Base-by-base conservation (phyloP, 108 stramenopile genomes). In the Schizochytrium sp. region DNA sequence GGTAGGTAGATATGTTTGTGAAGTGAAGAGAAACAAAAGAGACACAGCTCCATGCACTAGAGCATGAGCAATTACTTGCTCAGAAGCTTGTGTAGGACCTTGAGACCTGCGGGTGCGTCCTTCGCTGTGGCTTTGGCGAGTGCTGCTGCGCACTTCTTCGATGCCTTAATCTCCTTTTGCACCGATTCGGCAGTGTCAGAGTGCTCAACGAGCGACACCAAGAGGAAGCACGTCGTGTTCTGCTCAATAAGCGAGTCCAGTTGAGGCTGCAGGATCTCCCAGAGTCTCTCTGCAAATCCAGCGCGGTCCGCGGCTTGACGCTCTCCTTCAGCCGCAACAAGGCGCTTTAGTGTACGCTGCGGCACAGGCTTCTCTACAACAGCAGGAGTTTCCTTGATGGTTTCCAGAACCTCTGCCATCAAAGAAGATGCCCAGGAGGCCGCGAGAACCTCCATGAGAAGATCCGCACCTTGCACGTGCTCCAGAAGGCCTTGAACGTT, bases 361-460 rank as follows among this genome's bases (percentile, higher is more conserved):
- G 19, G 50, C 8, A 10, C 0, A 40, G 76, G 50, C 10, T 83
- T 55, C 50, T 83, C 76, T 55, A 83, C 76, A 83, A 83, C 55
- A 44, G 40, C 3, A 69, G 64, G 64, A 38, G 64, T 44, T 13
- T n/a, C 76, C 53, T 83, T 83, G 76, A 83, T 53, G 0, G 55
- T 28, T 40, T 83, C 53, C 50, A 83, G 76, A 17, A 83, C 50
- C 47, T 83, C 76, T 5, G 49, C 76, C 76, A 83, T 55, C 38
- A 83, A 5, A 5, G 47, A 49, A 13, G 76, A 55, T n/a, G 76
- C 76, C 76, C 76, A 83, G 5, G 76, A 83, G 53, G 76, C 76
- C 15, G 50, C 47, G 50, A 83, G 5, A 53, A 83, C 76, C 53
- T 83, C 76, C 50, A 55, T 40, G 10, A 83, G 53, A 55, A 83